Evolutionary conservation across 768 basidiomycete species (phyloP).

Genomic region (Tylopilus balloui): DNA sequence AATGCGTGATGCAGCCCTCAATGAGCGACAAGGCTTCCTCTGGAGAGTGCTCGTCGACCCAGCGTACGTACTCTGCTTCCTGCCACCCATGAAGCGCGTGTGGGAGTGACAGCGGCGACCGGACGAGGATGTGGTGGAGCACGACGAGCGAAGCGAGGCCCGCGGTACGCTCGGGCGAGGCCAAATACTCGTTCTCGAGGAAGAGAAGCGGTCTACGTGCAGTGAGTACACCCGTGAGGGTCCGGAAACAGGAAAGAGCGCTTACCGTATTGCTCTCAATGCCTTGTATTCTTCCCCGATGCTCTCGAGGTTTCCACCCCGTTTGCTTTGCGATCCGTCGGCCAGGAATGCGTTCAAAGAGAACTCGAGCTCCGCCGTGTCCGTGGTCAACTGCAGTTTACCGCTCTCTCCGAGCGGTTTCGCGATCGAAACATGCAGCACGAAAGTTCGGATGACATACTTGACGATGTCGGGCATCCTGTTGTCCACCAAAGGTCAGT

Average conservation of each 20-base stretch:
- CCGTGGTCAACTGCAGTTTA: conserved; percentile 89
- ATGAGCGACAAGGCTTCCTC: conserved; percentile 78
- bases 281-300: conserved; percentile 86
- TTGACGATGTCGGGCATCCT: conserved; percentile 69
- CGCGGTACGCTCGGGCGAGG: conserved; percentile 58
- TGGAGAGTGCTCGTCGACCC: conserved; percentile 88
- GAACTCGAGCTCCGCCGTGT: conserved; percentile 97
- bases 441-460: conserved; percentile 79
- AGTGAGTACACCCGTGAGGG: not conserved
- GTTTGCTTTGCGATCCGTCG: conserved; percentile 52
- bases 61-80: conserved; percentile 92
- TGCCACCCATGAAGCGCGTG: conserved; percentile 91
- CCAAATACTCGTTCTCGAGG: conserved; percentile 71
- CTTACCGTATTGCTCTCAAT: conserved; percentile 81
- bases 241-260: not conserved
- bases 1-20: conserved; percentile 70
- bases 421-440: conserved; percentile 91
- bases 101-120: conserved; percentile 80
- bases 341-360: conserved; percentile 75
- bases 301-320: conserved; percentile 62
- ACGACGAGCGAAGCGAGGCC: conserved; percentile 87
- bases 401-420: conserved; percentile 88
- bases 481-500: conserved; percentile 4
- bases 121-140: conserved; percentile 87
- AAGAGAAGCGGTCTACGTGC: conserved; percentile 75